phyloP scores from a whole-genome alignment of 306 rosid species.

The Hippophae gyantsensis region DNA sequence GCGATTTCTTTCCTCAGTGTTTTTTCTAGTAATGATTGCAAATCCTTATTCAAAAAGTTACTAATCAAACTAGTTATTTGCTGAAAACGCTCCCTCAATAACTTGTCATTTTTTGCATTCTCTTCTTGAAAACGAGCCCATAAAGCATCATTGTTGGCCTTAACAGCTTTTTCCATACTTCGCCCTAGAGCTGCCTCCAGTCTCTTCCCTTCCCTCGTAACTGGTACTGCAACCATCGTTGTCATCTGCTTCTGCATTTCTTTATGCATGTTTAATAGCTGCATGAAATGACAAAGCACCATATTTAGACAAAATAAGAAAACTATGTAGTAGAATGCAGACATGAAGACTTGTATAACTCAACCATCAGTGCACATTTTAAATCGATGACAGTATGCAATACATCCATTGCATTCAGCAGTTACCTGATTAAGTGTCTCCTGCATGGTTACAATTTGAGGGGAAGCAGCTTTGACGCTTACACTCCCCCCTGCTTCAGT shows the following conservation, averaged over 20 bases:
- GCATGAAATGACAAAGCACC: constrained; percentile 18
- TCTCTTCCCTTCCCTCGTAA: constrained; percentile 84
- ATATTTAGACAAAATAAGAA: constrained; percentile 1
- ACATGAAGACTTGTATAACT: neutral
- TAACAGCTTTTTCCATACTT: constrained; percentile 68
- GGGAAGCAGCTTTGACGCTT: constrained; percentile 42
- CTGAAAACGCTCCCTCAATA: constrained; percentile 54
- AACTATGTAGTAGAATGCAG: neutral
- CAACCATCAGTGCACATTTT: too few species aligned
- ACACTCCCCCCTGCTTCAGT: constrained; percentile 50
- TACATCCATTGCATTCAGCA: neutral
- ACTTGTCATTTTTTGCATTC: constrained; percentile 69
- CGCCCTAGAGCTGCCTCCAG: constrained; percentile 74
- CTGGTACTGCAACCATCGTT: constrained; percentile 57
- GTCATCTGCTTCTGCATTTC: constrained; percentile 91
- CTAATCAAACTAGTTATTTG: constrained; percentile 42
- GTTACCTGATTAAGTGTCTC: constrained; percentile 76
- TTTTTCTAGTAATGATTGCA: constrained; percentile 66
- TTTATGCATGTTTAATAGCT: constrained; percentile 70
- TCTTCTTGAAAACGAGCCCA: constrained; percentile 95
- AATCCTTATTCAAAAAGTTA: constrained; percentile 70
- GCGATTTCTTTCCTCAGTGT: constrained; percentile 83
- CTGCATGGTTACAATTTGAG: constrained; percentile 69
- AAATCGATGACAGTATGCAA: too few species aligned
- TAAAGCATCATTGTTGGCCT: constrained; percentile 66